Evolutionary conservation across 441 rosid species (phyloP).

Genomic region (Gossypium gossypioides): DNA sequence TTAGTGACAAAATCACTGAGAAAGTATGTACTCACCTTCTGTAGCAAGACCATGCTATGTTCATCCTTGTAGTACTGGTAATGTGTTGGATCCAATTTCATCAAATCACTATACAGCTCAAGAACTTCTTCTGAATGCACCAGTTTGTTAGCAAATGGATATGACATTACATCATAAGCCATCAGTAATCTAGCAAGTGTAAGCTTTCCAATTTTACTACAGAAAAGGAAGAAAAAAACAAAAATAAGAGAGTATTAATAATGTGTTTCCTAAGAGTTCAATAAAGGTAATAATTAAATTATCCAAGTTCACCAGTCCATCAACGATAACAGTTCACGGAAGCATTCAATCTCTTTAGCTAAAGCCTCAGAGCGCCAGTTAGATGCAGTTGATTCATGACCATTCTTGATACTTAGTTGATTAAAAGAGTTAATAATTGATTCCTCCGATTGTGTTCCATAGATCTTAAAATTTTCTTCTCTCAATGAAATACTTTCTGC

Average conservation of each 20-base stretch:
- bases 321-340: slow-evolving; percentile 36
- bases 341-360: slow-evolving; percentile 46
- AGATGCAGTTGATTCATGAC: slow-evolving; percentile 21
- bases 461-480: slow-evolving; percentile 31
- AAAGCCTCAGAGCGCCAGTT: slow-evolving; percentile 46
- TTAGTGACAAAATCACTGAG: not conserved
- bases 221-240: slow-evolving; percentile 9
- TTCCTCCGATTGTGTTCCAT: slow-evolving; percentile 20
- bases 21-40: slow-evolving; percentile 33
- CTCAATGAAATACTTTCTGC: slow-evolving; percentile 40
- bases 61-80: slow-evolving; percentile 62
- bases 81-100: slow-evolving; percentile 64
- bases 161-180: slow-evolving; percentile 43
- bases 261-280: slow-evolving; percentile 1
- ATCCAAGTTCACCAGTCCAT: slow-evolving; percentile 44
- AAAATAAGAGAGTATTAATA: not conserved
- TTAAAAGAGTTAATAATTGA: slow-evolving; percentile 23
- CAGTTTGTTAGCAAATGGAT: slow-evolving; percentile 21
- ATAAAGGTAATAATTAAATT: not conserved
- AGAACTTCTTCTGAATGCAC: slow-evolving; percentile 52
- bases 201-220: slow-evolving; percentile 89
- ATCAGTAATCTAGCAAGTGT: slow-evolving; percentile 79
- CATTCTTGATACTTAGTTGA: slow-evolving; percentile 24
- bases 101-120: slow-evolving; percentile 46
- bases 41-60: slow-evolving; percentile 53